Base-by-base conservation (phyloP, 1,284 basidiomycete species). In the Peniophora sp. region DNA sequence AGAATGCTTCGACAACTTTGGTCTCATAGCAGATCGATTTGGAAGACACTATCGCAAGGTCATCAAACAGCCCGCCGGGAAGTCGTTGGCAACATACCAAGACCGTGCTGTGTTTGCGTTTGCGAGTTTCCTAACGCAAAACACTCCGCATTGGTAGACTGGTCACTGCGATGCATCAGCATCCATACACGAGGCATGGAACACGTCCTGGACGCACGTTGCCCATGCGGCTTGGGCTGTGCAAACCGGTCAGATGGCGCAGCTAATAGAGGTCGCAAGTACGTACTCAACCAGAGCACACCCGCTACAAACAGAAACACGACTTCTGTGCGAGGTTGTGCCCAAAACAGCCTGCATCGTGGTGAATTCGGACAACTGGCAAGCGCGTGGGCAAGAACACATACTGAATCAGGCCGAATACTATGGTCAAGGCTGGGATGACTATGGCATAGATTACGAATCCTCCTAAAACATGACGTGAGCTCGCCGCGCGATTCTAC, bases 1-100 rank as follows among this genome's bases (percentile, higher is more conserved):
- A 89, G 63, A 89, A 81, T 1, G 83, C 85, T 58, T 88, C 77
- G 36, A 87, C 73, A 50, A 82, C 79, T 63, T 84, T 87, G 80
- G 88, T 85, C 60, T 88, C 77, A 63, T 86, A 84, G 63, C 87
- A 90, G 56, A 77, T 88, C 20, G 68, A 62, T 57, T 69, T 69
- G 2, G 67, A 66, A 48, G 75, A 75, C 53, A 80, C 87, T 90
- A 50, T n/a, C 47, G 48, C 48, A 39, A 45, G 27, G 41, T 48
- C 35, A 34, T 47, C 22, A 35, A 24, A 50, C 35, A 16, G 9
- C 16, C 19, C 23, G 3, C 19, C 19, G 22, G 24, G 5, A 19
- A 25, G n/a, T 16, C 50, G 46, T 27, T 16, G 16, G 16, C 22
- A 2, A 19, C 32, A 60, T 59, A 85, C 84, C 78, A 14, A 63